Base-by-base conservation (phyloP, 1,284 basidiomycete genomes). In the Ceratobasidium theobromae region DNA sequence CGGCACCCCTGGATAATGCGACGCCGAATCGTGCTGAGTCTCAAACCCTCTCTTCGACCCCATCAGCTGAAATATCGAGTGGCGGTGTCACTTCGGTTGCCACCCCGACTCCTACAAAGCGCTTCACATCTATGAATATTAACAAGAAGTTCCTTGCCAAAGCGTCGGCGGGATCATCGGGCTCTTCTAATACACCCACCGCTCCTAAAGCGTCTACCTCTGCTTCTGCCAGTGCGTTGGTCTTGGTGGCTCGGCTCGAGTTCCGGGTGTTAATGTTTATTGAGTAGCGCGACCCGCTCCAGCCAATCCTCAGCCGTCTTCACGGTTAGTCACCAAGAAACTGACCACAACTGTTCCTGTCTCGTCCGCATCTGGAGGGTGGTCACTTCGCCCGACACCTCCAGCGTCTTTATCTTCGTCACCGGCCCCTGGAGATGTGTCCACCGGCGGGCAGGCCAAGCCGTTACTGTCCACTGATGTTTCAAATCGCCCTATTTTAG, bases 91-190 rank as follows among this genome's bases (percentile, higher is more conserved):
- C 58, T 11, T 4, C 58, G 27, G 16, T 53, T 14, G 54, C 67
- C n/a, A 43, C 68, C n/a, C 58, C 74, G 58, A 81, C 84, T 0
- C 87, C 88, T 66, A 85, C 87, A 52, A 95, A 94, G 82, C 87
- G 89, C 73, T 96, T 95, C 76, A 90, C 80, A 72, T 84, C 91
- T 30, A 84, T 91, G 71, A 93, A 92, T 74, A 91, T 96, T 77
- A 95, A 91, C 80, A 95, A 94, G 83, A 93, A 92, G 77, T 97
- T 96, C 76, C 80, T 96, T 53, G 89, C 92, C 79, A 94, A 95
- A 81, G 88, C 87, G 62, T 76, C 72, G 3, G 45, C 83, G 33
- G 85, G 80, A 51, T 11, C 46, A 46, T 41, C 27, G 67, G 67
- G 49, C 38, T 53, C 14, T 46, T 51, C 52, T 12, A 51, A 40